Percentiles rank a stretch among this genome's conserved stretches.
These are phyloP conservation scores for Peronospora tabacina DNA, from an alignment of 352 stramenopile species.

Conservation along the genomic window DNA sequence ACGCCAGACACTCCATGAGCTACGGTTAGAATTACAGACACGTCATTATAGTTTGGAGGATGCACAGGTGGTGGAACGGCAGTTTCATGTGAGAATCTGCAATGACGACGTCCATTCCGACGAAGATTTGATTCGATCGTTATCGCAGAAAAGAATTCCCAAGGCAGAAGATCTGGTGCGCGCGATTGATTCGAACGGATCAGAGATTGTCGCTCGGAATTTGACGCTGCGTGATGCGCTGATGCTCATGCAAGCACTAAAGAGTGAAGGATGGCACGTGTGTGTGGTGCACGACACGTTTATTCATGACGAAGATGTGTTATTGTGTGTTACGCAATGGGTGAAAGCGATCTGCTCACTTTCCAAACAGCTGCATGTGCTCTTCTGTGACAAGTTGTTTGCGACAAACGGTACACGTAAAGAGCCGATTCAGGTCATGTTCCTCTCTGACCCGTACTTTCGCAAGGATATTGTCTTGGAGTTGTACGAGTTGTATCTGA, in stretches of 20 bases:
- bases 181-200: conserved; percentile 66
- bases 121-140: conserved; percentile 91
- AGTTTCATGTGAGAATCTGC: conserved; percentile 90
- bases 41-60: conserved; percentile 12
- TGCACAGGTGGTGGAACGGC: conserved; percentile 29
- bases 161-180: conserved; percentile 55
- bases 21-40: conserved; percentile 17
- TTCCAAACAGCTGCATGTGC: conserved; percentile 50
- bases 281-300: conserved; percentile 68
- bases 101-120: conserved; percentile 99
- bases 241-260: conserved; percentile 70
- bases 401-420: conserved; percentile 30
- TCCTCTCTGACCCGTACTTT: conserved; percentile 92
- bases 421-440: conserved; percentile 83
- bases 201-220: conserved; percentile 53
- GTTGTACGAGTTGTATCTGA: conserved; percentile 92
- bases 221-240: conserved; percentile 50
- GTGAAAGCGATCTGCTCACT: conserved; percentile 55
- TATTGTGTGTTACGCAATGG: conserved; percentile 66
- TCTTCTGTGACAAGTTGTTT: conserved; percentile 71
- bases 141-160: conserved; percentile 70
- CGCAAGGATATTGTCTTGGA: conserved; percentile 88
- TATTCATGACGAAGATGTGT: conserved; percentile 60
- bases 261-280: conserved; percentile 75
- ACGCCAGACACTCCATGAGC: conserved; percentile 33